Conservation (phyloP, 768 basidiomycete species). For the Boletellus sp. region DNA sequence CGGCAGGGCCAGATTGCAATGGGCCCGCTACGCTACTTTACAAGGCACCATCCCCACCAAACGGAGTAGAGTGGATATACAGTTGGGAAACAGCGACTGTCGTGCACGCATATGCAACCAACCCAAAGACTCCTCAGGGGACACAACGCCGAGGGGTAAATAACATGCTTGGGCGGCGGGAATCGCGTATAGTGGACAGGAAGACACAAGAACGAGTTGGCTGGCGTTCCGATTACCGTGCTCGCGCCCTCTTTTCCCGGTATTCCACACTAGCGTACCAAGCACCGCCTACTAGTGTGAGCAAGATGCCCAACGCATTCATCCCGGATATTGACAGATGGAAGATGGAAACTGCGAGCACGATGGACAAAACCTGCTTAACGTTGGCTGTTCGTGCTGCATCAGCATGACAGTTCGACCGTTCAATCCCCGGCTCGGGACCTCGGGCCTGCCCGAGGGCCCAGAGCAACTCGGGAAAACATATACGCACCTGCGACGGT, state of each 20-base stretch:
- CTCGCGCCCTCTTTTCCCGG: slow-evolving; percentile 38
- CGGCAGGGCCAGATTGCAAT: no score
- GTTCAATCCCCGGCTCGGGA: slow-evolving; percentile 3
- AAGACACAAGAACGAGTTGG: background rate
- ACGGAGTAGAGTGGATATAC: background rate
- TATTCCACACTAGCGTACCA: slow-evolving; percentile 74
- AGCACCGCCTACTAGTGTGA: slow-evolving; percentile 85
- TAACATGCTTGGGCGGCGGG: background rate
- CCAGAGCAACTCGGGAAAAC: background rate
- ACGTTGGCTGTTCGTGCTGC: slow-evolving; percentile 62
- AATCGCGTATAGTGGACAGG: background rate
- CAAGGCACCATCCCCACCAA: background rate
- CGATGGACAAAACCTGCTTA: slow-evolving; percentile 89
- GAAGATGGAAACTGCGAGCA: slow-evolving; percentile 82
- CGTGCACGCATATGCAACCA: background rate
- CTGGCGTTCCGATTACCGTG: slow-evolving; percentile 4
- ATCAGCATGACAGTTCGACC: slow-evolving; percentile 5
- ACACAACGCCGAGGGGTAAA: background rate
- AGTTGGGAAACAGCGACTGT: slow-evolving; percentile 4
- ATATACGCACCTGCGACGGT: slow-evolving; percentile 72
- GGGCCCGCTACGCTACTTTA: no score
- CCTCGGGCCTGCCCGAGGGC: background rate
- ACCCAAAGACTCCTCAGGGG: background rate
- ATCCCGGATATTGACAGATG: slow-evolving; percentile 71
- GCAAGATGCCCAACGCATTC: slow-evolving; percentile 78